Base-by-base conservation (phyloP, 179 eudicot species). In the Spergularia azorica region DNA sequence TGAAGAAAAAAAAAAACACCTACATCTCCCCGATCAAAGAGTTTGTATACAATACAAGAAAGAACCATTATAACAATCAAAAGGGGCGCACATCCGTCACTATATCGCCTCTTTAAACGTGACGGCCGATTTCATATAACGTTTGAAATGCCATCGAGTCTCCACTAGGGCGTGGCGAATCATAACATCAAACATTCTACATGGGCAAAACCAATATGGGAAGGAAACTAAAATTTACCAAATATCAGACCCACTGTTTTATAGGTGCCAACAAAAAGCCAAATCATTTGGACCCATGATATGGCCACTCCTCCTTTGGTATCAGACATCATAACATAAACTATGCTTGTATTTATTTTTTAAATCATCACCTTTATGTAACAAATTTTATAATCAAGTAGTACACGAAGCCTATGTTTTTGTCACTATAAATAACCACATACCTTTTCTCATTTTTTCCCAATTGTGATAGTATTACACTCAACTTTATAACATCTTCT, bases 371-470 rank as follows among this genome's bases (percentile, higher is more conserved):
- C 32, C 32, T 26, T 26, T 26, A 26, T 26, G 32, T 26, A 26
- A 26, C 32, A 26, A 26, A 67, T 74, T 26, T 67, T 68, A 26
- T 46, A 68, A 55, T 26, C 18, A 74, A 55, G 11, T 43, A 43
- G 48, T 43, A 79, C 79, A 76, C 76, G 67, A 66, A 71, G 67
- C 57, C 17, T 36, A 43, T 43, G 8, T 72, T 72, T 62, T 48
- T 72, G 77, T 38, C 73, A 75, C 48, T 84, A 84, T 81, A 84
- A 84, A 81, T 74, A 67, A 70, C 63, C 73, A 78, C 72, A 61
- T 64, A 61, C 77, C 61, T 71, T 83, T 78, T 9, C 78, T 71
- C 80, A 74, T 79, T 62, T 60, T 50, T 8, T 74, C 70, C 26
- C 80, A 78, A 71, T 73, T 76, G 46, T 18, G 32, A 26, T 26